A percentile compares a stretch with the other conserved stretches of the same genome.
Conservation (phyloP, 176 grass and related monocot genomes). For the Oryza australiensis region DNA sequence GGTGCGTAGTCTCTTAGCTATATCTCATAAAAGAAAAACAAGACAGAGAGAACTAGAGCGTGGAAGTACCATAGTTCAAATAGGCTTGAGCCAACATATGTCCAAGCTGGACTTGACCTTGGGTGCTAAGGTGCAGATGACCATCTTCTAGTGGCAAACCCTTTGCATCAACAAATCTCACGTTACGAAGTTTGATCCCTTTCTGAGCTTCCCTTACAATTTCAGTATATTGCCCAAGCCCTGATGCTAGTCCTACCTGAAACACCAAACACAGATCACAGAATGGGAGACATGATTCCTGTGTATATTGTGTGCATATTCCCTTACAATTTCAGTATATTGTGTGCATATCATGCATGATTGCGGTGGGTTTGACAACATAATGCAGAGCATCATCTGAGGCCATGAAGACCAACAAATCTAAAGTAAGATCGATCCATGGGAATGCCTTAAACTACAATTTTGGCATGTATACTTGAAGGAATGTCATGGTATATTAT, state of each 20-base stretch:
- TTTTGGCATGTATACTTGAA: too few relatives aligned
- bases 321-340: too few relatives aligned
- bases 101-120: constrained; percentile 80
- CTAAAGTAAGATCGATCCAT: background rate
- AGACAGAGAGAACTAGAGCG: constrained; percentile 34
- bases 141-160: constrained; percentile 67
- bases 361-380: background rate
- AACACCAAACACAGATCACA: background rate
- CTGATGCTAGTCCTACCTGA: constrained; percentile 86
- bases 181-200: constrained; percentile 59
- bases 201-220: constrained; percentile 73
- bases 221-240: constrained; percentile 70
- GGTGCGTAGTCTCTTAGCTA: background rate
- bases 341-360: too few relatives aligned
- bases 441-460: too few relatives aligned
- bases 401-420: background rate
- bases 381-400: background rate
- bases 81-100: constrained; percentile 79
- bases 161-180: constrained; percentile 70
- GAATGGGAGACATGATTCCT: background rate
- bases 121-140: constrained; percentile 81
- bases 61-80: constrained; percentile 66
- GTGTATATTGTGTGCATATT: too few relatives aligned
- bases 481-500: background rate
- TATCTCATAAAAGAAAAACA: background rate